These are phyloP conservation scores for Leishmania turanica DNA, from an alignment of 208 protist genomes.

Conservation along the genomic window DNA sequence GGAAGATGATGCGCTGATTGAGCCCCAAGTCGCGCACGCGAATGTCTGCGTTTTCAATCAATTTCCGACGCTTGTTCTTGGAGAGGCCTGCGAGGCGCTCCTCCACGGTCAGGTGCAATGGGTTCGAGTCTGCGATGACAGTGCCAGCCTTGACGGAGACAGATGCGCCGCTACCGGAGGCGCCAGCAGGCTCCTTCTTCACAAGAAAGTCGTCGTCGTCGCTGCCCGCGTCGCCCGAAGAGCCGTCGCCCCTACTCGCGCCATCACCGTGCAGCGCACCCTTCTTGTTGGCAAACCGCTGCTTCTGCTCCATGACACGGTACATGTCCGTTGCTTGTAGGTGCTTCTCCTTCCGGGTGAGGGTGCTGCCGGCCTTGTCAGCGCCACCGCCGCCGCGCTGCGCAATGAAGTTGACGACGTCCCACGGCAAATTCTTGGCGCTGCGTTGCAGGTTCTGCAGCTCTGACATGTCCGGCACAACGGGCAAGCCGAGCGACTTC, in stretches of 20 bases:
- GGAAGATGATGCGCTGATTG: slow-evolving; percentile 66
- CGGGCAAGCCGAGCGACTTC: slow-evolving; percentile 92
- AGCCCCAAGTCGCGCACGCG: slow-evolving; percentile 82
- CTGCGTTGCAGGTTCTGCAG: slow-evolving; percentile 67
- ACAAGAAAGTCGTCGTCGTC: slow-evolving; percentile 51
- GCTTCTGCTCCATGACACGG: slow-evolving; percentile 81
- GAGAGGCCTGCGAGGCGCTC: slow-evolving; percentile 90
- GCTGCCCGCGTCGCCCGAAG: slow-evolving; percentile 35
- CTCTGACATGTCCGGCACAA: slow-evolving; percentile 95
- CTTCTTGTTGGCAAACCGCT: slow-evolving; percentile 57
- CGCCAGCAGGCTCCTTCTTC: slow-evolving; percentile 30
- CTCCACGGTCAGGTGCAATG: slow-evolving; percentile 58
- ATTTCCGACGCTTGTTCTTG: slow-evolving; percentile 80
- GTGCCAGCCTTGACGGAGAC: neutral
- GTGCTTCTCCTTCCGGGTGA: slow-evolving; percentile 85
- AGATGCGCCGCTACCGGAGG: neutral
- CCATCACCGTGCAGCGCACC: slow-evolving; percentile 23
- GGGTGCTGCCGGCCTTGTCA: slow-evolving; percentile 5
- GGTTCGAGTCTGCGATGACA: neutral
- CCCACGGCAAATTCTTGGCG: slow-evolving; percentile 91
- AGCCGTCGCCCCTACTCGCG: neutral
- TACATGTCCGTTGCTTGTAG: slow-evolving; percentile 88
- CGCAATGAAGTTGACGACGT: slow-evolving; percentile 88
- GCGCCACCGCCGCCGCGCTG: slow-evolving; percentile 20
- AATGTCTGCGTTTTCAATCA: slow-evolving; percentile 81